A percentile compares a stretch with the other conserved stretches of the same genome.
Conservation (phyloP, 495 filamentous ascomycete species). For the Polyplosphaeria fusca region DNA sequence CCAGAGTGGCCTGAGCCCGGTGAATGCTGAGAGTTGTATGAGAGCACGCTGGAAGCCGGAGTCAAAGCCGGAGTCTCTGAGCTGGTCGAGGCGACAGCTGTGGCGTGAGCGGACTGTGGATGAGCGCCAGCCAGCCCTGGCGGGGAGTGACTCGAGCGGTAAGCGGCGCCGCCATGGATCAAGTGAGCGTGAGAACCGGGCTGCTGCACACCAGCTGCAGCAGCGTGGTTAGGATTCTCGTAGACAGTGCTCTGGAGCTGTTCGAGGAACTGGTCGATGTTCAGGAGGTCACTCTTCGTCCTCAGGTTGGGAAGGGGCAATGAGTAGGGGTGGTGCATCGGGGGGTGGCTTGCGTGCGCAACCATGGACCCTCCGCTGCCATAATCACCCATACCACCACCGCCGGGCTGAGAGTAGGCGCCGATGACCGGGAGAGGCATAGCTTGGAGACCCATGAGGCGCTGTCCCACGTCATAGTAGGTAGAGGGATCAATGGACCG, state of each 20-base stretch:
- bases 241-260: constrained; percentile 94
- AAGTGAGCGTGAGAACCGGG: constrained; percentile 65
- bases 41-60: constrained; percentile 80
- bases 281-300: constrained; percentile 87
- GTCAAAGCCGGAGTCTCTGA: constrained; percentile 79
- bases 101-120: constrained; percentile 48
- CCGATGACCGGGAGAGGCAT: constrained; percentile 64
- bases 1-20: constrained; percentile 63
- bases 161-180: constrained; percentile 56
- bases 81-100: constrained; percentile 52
- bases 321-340: constrained; percentile 64
- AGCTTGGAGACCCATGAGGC: constrained; percentile 69
- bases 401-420: background rate
- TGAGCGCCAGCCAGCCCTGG: constrained; percentile 38
- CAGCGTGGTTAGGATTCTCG: constrained; percentile 76
- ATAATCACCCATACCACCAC: constrained; percentile 32
- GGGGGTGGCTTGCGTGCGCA: constrained; percentile 27
- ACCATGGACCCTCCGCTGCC: constrained; percentile 27
- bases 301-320: constrained; percentile 83
- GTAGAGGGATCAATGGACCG: constrained; percentile 81
- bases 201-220: constrained; percentile 70
- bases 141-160: constrained; percentile 73
- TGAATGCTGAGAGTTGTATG: constrained; percentile 76
- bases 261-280: constrained; percentile 89
- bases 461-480: constrained; percentile 76